Base-by-base conservation (phyloP, 768 basidiomycete species). In the Hysterangium stoloniferum region DNA sequence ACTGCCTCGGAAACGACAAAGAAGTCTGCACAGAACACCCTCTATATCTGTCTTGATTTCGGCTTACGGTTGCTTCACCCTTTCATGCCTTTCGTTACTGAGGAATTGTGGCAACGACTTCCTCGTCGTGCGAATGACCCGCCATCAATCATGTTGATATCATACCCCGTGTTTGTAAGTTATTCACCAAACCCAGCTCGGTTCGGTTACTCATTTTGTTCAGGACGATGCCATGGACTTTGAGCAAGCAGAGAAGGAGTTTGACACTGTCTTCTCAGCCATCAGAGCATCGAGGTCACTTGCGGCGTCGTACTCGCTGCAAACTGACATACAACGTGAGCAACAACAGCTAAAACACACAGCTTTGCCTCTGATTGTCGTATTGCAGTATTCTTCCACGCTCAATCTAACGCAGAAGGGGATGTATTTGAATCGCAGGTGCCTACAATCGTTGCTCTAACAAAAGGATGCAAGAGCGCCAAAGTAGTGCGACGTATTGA, bases 11-110 rank as follows among this genome's bases (percentile, higher is more conserved):
- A 71, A 1, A 73, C 73, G 11, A 79, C 76, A 7, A 80, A 83
- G 33, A 73, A 71, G 44, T 98, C 94, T 9, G 88, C 95, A 3
- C 94, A 96, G 62, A 90, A 98, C 68, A 98, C 95, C 0, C 70
- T 99, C 32, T 96, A 97, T 66, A 94, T 86, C 6, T 95, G 92
- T 64, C 76, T 99, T 34, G 96, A 99, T 59, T 69, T 83, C 54
- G 96, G 94, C 8, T 73, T 99, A 47, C 81, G 85, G 17, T 73
- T 99, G 2, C 73, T 98, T 1, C 96, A 98, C 65, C 96, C 96
- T 0, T 93, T 98, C 71, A 99, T 98, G 96, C 96, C 96, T 1
- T 99, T 87, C 66, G 89, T 99, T 28, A 97, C 96, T 4, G 96
- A 99, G 68, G 96, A 98, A 65, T 71, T 99, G 9, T 99, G 96